These are phyloP conservation scores for Boletus sp. DNA, from an alignment of 1,284 basidiomycete species.

Conservation along the genomic window DNA sequence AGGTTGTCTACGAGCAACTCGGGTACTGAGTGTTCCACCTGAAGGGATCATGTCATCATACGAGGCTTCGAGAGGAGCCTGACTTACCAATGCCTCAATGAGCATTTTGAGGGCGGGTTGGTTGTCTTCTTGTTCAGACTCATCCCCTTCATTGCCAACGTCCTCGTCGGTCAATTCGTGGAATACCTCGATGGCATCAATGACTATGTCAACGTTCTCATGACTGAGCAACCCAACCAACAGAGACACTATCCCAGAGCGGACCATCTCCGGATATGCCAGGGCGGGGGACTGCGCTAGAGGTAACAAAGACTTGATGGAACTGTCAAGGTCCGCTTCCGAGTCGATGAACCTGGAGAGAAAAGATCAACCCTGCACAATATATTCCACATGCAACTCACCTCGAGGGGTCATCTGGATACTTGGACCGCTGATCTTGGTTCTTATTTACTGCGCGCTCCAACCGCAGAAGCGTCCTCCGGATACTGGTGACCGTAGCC, in stretches of 20 bases:
- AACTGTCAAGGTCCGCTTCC: constrained; percentile 87
- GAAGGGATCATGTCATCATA: constrained; percentile 3
- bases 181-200: constrained; percentile 86
- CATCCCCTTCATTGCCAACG: constrained; percentile 73
- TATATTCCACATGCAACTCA: constrained; percentile 29
- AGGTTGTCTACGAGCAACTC: constrained; percentile 92
- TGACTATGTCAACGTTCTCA: constrained; percentile 91
- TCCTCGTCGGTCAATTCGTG: constrained; percentile 97
- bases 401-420: constrained; percentile 87
- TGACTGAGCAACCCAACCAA: constrained; percentile 86
- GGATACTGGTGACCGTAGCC: constrained; percentile 66
- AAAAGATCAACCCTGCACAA: constrained; percentile 6
- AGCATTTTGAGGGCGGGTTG: constrained; percentile 69
- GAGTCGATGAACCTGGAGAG: constrained; percentile 90
- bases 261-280: constrained; percentile 88
- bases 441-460: constrained; percentile 91
- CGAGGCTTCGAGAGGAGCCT: not conserved
- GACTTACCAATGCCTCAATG: constrained; percentile 69
- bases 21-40: constrained; percentile 80
- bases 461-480: constrained; percentile 75
- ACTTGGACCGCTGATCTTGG: constrained; percentile 90
- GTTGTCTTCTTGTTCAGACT: constrained; percentile 64
- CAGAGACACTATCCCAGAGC: constrained; percentile 63
- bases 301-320: constrained; percentile 82
- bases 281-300: constrained; percentile 83